A percentile compares a stretch with the other conserved stretches of the same genome.
Evolutionary conservation across 768 basidiomycete species (phyloP).

Genomic region (Pulveroboletus sp.): DNA sequence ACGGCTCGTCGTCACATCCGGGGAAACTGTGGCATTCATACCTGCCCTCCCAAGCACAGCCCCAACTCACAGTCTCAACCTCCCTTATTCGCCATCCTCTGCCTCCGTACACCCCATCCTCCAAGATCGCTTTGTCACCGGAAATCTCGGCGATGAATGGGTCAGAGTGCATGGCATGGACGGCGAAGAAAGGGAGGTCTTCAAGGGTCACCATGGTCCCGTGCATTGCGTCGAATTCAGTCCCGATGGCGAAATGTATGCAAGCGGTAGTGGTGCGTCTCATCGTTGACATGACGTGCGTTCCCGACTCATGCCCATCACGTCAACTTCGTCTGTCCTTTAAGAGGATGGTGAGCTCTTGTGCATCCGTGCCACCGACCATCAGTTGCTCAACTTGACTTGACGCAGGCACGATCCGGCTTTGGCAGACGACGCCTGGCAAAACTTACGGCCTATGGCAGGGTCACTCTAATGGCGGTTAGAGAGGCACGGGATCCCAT

Average conservation of each 20-base stretch:
- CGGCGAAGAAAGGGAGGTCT: conserved; percentile 86
- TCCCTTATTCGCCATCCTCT: conserved; percentile 87
- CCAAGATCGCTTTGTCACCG: conserved; percentile 90
- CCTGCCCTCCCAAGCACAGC: conserved; percentile 63
- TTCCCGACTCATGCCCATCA: conserved; percentile 9
- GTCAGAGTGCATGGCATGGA: conserved; percentile 90
- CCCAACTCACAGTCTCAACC: conserved; percentile 70
- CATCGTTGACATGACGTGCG: conserved; percentile 4
- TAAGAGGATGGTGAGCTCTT: conserved; percentile 68
- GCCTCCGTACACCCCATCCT: conserved; percentile 91
- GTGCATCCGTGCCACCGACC: background rate
- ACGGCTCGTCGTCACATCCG: conserved; percentile 86
- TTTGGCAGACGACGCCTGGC: conserved; percentile 97
- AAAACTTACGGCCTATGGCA: conserved; percentile 93
- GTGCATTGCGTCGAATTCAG: conserved; percentile 93
- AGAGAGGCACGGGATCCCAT: conserved; percentile 4
- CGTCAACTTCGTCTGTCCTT: conserved; percentile 9
- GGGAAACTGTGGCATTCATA: conserved; percentile 90
- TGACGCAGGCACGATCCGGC: conserved; percentile 78
- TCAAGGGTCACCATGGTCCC: conserved; percentile 97
- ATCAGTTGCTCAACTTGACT: conserved; percentile 2
- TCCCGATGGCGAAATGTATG: conserved; percentile 97
- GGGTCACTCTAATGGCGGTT: conserved; percentile 48
- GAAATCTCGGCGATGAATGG: conserved; percentile 91
- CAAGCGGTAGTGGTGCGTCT: conserved; percentile 88